Evolutionary conservation across 78 protist species (phyloP), one percentile per base, ranked within the genome.

Genomic region (Monosiga brevicollis): DNA sequence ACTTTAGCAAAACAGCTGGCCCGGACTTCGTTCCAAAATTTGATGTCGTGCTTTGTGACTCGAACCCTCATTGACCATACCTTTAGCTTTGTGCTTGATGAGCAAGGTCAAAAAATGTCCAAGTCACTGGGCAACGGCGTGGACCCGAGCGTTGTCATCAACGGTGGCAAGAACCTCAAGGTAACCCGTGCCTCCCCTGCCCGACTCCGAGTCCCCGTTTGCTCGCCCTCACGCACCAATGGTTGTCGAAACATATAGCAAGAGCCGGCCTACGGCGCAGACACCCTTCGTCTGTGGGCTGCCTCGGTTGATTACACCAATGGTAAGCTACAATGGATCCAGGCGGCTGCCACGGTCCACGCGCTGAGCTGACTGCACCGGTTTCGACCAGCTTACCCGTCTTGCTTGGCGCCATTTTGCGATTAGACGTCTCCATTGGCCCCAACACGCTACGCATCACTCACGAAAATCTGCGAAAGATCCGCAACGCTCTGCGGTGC

Each of bases 81-180:
- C 32, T 1, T 26, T 22, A 43, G 77, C 43, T 90, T 90, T 78
- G 55, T 86, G 15, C 82, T 93, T 34, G 95, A 92, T 73, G 93
- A 88, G 79, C 43, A 77, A 29, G 94, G 91, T 22, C 41, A 40
- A 41, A 93, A 95, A 83, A 95, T 94, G 96, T 85, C 93, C n/a
- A 95, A 95, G 84, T 90, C 95, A 38, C 82, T 94, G 9, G 98
- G 95, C 29, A 95, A 95, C 73, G 90, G 88, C n/a, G 49, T 95
- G 1, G 91, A 87, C 26, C 98, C 95, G 1, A n/a, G 36, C 0
- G 32, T 37, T 2, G 83, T 95, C 25, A 80, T 92, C 42, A 79
- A 82, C 36, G 95, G 97, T 42, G 94, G 92, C 72, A 74, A 42
- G 38, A 49, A 43, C 40, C 40, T 32, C 39, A 11, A 20, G 22